Evolutionary conservation across 2,329 filamentous ascomycete species (phyloP), one percentile per base, ranked within the genome.

Genomic region (Diplodia intermedia): DNA sequence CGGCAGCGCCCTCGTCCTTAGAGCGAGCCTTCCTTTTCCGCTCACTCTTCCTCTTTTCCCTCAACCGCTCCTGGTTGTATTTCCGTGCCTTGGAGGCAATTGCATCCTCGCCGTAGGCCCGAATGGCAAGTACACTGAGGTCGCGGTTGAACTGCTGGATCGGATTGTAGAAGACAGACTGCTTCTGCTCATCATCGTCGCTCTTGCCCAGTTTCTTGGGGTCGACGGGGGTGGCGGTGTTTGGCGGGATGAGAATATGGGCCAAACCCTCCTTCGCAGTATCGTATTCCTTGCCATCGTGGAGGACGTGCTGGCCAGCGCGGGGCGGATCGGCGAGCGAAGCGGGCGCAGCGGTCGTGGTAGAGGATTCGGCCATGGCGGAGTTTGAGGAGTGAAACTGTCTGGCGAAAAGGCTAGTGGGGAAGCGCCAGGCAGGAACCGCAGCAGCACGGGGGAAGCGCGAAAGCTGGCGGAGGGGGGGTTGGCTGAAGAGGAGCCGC

Each of bases 131-230:
- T 31, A 97, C 92, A 69, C 93, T 97, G 71, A 99, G 81, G 77
- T 99, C 95, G 56, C 96, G 91, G 80, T 99, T 99, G 84, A 98
- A 99, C 77, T 99, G 95, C 78, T 99, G 95, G 66, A 99, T 97
- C 0, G 95, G 94, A 74, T 99, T 99, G 85, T 99, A 99, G 77
- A 99, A 99, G 67, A 99, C 96, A 40, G 85, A 83, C 74, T 94
- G 91, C 84, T 72, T 89, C 86, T 69, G 86, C 82, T 74, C 75
- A 6, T 88, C 86, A 68, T 83, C 76, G 68, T 79, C 79, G 33
- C 79, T 72, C 69, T 81, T 77, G 49, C 72, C 76, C 8, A 23
- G 5, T 65, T 65, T 79, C 78, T 69, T 83, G 83, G 55, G 82
- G 81, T 29, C 80, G 77, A 69, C 83, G 81, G 0, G 81, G 79